Percentiles rank a stretch among this genome's conserved stretches.
These are phyloP conservation scores for Nigrospora sphaerica DNA, from an alignment of 2,329 filamentous ascomycete genomes.

Conservation along the genomic window DNA sequence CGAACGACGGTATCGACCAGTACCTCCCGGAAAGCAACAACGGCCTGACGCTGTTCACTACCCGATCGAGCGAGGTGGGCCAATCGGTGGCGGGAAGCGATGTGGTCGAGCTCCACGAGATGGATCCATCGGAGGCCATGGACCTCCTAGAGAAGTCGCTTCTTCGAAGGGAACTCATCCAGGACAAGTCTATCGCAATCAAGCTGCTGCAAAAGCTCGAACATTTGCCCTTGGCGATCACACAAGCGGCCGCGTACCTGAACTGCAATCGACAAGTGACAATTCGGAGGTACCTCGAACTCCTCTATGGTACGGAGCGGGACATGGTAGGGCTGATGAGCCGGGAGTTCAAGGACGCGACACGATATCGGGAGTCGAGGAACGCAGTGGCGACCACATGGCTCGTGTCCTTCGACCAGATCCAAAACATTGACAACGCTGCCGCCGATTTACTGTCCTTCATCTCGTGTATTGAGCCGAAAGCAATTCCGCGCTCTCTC, in stretches of 20 bases:
- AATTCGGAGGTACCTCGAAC: conserved; percentile 23
- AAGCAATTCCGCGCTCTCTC: too few relatives aligned
- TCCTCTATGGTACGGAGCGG: conserved; percentile 21
- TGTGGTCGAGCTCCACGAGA: conserved; percentile 18
- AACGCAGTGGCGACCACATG: conserved; percentile 29
- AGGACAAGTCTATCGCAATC: conserved; percentile 3
- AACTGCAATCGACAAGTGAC: conserved; percentile 8
- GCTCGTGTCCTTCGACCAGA: conserved; percentile 31
- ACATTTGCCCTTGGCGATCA: conserved; percentile 33
- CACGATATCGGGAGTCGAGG: conserved; percentile 19
- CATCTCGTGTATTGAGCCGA: too few relatives aligned
- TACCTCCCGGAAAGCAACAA: conserved; percentile 5
- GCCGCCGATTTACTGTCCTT: too few relatives aligned
- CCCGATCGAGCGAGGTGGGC: conserved; percentile 22
- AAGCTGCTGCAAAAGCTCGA: conserved; percentile 24
- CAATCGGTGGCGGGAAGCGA: conserved; percentile 13
- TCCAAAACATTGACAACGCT: conserved; percentile 13
- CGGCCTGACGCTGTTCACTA: conserved; percentile 29
- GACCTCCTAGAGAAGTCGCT: conserved; percentile 17
- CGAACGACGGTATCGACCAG: neutral
- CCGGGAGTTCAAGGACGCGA: conserved; percentile 24
- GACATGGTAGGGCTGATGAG: conserved; percentile 23
- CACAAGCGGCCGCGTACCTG: conserved; percentile 34
- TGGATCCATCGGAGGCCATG: conserved; percentile 18
- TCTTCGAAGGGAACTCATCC: conserved; percentile 7